Conservation (phyloP, 176 grass and related monocot species). For the Otatea glauca region DNA sequence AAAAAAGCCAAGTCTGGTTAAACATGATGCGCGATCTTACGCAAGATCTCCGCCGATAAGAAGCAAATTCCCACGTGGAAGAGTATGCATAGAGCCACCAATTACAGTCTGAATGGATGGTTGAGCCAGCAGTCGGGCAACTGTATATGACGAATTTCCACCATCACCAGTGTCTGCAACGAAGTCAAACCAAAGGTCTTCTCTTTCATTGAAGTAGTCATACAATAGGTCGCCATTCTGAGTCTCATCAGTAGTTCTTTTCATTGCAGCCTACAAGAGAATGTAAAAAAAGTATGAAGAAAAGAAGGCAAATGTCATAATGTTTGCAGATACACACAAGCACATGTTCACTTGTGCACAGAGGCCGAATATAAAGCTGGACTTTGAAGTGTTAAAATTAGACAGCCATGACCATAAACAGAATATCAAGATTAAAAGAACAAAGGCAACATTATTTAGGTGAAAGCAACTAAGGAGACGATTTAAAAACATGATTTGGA, state of each 20-base stretch:
- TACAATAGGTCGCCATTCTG: conserved; percentile 68
- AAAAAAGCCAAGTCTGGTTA: conserved; percentile 32
- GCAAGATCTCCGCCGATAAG: conserved; percentile 88
- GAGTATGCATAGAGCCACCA: conserved; percentile 67
- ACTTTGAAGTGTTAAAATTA: conserved; percentile 7
- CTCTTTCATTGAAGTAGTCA: conserved; percentile 68
- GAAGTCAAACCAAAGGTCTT: conserved; percentile 93
- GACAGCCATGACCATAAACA: background rate
- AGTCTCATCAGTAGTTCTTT: conserved; percentile 56
- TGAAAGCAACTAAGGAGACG: background rate
- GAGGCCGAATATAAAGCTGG: conserved; percentile 2
- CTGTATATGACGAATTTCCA: conserved; percentile 84
- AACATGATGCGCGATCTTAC: conserved; percentile 60
- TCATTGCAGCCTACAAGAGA: conserved; percentile 77
- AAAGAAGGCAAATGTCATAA: conserved; percentile 15
- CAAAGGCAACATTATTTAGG: conserved; percentile 7
- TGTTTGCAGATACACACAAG: background rate
- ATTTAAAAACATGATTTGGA: background rate
- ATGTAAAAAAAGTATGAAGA: conserved; percentile 36
- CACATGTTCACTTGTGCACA: background rate
- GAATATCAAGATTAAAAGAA: background rate
- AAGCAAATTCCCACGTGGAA: conserved; percentile 92
- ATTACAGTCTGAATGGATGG: conserved; percentile 69
- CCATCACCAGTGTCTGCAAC: conserved; percentile 93
- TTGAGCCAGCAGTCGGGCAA: conserved; percentile 78